Conservation (phyloP, 179 eudicot genomes). For the Beta lomatogona region DNA sequence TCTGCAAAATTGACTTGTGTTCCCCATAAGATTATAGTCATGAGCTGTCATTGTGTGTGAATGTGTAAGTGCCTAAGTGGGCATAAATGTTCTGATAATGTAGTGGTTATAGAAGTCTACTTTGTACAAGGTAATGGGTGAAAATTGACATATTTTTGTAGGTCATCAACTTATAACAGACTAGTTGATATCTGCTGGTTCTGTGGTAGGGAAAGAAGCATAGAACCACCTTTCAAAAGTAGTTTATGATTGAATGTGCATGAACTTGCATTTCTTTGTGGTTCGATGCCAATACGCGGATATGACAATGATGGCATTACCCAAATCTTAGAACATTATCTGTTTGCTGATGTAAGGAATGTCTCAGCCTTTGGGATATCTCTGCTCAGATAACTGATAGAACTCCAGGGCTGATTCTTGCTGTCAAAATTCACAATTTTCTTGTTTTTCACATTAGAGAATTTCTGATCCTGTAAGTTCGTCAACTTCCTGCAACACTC, state of each 20-base stretch:
- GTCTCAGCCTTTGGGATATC: neutral
- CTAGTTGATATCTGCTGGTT: constrained; percentile 8
- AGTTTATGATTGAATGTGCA: neutral
- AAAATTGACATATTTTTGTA: constrained; percentile 5
- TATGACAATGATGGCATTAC: neutral
- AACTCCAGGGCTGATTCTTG: neutral
- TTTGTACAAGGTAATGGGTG: neutral
- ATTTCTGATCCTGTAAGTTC: neutral
- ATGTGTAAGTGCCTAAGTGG: neutral
- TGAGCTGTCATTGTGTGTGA: constrained; percentile 1
- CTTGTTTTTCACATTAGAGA: neutral
- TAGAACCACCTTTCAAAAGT: constrained; percentile 11
- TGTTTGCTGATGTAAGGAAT: neutral
- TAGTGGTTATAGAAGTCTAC: constrained; percentile 9
- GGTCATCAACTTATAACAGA: neutral
- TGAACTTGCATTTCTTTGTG: neutral
- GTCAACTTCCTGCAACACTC: neutral
- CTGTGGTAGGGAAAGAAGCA: constrained; percentile 6
- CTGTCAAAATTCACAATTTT: neutral
- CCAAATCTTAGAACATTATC: constrained; percentile 10
- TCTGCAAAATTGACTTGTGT: constrained; percentile 7
- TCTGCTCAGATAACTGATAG: neutral
- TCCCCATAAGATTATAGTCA: neutral
- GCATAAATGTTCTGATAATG: constrained; percentile 14
- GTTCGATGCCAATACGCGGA: neutral